Percentiles rank a stretch among this genome's conserved stretches.
Conservation (phyloP, 2,329 filamentous ascomycete species). For the Aspergillus calidoustus region DNA sequence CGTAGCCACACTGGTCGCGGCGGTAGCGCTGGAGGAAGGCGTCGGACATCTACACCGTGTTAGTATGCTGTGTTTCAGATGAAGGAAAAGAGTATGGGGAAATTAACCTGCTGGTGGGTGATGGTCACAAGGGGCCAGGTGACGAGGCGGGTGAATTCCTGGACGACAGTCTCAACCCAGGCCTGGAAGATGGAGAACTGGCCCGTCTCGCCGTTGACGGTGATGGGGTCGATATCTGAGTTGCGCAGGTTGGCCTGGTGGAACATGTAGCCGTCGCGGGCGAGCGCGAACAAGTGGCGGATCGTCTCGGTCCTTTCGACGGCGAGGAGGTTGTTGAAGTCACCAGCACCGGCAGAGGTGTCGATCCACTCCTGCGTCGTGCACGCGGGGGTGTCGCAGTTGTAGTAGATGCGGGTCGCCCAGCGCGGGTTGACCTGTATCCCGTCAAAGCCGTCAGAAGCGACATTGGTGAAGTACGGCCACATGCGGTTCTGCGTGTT, state of each 20-base stretch:
- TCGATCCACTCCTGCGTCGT: conserved; percentile 65
- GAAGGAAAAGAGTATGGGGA: not conserved
- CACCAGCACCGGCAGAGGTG: conserved; percentile 60
- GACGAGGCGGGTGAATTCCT: conserved; percentile 59
- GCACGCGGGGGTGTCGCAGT: conserved; percentile 63
- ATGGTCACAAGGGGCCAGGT: conserved; percentile 60
- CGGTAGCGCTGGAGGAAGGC: conserved; percentile 59
- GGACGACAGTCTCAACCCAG: conserved; percentile 60
- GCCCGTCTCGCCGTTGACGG: conserved; percentile 53
- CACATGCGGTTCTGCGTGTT: conserved; percentile 60
- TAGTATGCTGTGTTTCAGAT: not conserved
- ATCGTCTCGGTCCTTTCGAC: conserved; percentile 59
- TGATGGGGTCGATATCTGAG: conserved; percentile 52
- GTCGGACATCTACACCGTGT: conserved; percentile 44
- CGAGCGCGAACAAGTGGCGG: conserved; percentile 61
- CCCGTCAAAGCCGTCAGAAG: conserved; percentile 59
- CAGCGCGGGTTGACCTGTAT: conserved; percentile 63
- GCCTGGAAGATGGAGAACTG: conserved; percentile 60
- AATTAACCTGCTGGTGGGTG: conserved; percentile 59
- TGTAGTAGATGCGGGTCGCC: conserved; percentile 68
- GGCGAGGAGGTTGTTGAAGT: conserved; percentile 57
- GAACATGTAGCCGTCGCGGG: conserved; percentile 65
- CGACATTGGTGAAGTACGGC: conserved; percentile 59
- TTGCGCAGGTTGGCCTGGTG: conserved; percentile 66
- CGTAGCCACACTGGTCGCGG: conserved; percentile 58